Base-by-base conservation (phyloP, 306 rosid genomes). In the Vicia sativa region DNA sequence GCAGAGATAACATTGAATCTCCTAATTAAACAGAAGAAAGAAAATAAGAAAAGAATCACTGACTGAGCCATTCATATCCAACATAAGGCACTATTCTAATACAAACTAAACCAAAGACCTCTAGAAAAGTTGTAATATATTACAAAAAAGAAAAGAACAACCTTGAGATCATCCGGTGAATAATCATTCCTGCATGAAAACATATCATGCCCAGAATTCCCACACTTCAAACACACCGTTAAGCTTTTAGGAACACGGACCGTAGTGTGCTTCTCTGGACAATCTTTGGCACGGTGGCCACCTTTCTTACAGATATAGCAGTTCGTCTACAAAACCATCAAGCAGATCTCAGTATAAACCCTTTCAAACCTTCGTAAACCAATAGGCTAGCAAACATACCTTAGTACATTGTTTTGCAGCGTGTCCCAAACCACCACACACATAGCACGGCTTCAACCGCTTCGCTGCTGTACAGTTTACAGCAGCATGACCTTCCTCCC, bases 361-460 rank as follows among this genome's bases (percentile, higher is more conserved):
- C 19, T 8, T 11, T 10, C 16, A 52, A 63, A 15, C 52, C 43
- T 43, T 65, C 60, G 23, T 9, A 65, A 21, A 2, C 65, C 34
- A 54, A 34, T 64, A 42, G 49, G 38, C 28, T 65, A 13, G 8
- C n/a, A 65, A 29, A 31, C 52, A 43, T 44, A 93, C 99, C 88
- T 79, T 88, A 19, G 67, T 71, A 70, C 99, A 90, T 12, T 84
- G 87, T 72, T 64, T 90, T 39, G 79, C 96, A 76, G 50, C 73
- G 78, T 95, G 99, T 76, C 87, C 97, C 50, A 90, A 76, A 75
- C 89, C 90, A 74, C 99, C 95, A 59, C 99, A 95, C 58, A 87
- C 87, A 81, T 82, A 95, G 74, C 99, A 95, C 0, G 97, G 96
- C 71, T 81, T 95, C 85, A 66, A 87, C 42, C 92, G 83, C 79